These are phyloP conservation scores for Hyaloperonospora arabidopsidis DNA, from an alignment of 352 stramenopile genomes.

Conservation along the genomic window DNA sequence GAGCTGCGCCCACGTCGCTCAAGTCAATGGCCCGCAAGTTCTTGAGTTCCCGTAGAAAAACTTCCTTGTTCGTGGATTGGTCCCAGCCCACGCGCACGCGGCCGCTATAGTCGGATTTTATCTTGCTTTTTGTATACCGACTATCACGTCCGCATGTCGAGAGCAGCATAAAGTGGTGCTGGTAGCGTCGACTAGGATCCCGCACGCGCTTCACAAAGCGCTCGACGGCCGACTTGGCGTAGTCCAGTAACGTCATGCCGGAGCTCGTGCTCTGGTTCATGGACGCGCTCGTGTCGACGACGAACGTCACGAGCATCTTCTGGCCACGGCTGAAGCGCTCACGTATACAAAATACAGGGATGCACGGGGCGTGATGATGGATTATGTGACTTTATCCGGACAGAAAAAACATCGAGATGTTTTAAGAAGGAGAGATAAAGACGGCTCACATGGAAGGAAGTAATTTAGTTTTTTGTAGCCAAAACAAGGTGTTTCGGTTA, in stretches of 20 bases:
- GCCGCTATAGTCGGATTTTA: conserved; percentile 30
- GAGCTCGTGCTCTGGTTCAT: conserved; percentile 87
- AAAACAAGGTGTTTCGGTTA: no score
- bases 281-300: conserved; percentile 85
- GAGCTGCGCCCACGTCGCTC: conserved; percentile 62
- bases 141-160: conserved; percentile 50
- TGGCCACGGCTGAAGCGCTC: no score
- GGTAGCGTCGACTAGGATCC: conserved; percentile 71
- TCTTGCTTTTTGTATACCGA: conserved; percentile 9
- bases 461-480: no score
- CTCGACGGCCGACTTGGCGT: conserved; percentile 83
- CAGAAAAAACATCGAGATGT: no score
- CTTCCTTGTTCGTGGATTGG: conserved; percentile 79
- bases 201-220: conserved; percentile 83
- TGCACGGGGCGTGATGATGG: no score
- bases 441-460: no score
- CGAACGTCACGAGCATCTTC: conserved; percentile 83
- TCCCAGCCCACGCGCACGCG: conserved; percentile 82
- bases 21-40: conserved; percentile 73
- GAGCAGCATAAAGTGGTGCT: conserved; percentile 86
- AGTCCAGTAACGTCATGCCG: conserved; percentile 85
- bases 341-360: no score
- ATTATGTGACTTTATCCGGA: no score
- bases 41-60: conserved; percentile 76
- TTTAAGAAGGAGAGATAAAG: no score